Evolutionary conservation across 345 rosid species (phyloP).

Genomic region (Gossypioides kirkii): DNA sequence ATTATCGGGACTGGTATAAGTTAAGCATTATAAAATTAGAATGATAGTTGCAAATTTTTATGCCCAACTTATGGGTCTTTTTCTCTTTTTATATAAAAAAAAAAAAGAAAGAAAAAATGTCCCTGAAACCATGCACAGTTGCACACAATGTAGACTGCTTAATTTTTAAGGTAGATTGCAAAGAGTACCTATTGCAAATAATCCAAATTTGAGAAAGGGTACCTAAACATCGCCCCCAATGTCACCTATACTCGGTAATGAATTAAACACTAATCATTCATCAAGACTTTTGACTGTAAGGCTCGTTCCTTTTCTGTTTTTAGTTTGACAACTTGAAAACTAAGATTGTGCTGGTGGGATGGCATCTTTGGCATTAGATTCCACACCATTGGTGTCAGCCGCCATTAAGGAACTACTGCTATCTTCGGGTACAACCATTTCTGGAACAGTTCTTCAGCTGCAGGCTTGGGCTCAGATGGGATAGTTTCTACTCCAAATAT

Average conservation of each 20-base stretch:
- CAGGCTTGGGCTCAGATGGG: constrained; percentile 20
- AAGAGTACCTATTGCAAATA: background rate
- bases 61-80: no score
- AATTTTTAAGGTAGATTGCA: background rate
- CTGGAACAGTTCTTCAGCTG: constrained; percentile 21
- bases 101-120: no score
- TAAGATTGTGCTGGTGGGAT: constrained; percentile 3
- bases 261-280: no score
- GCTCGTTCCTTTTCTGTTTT: background rate
- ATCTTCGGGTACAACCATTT: constrained; percentile 14
- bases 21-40: no score
- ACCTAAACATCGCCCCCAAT: background rate
- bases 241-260: no score
- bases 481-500: constrained; percentile 22
- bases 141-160: no score
- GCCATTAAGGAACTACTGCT: constrained; percentile 13
- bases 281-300: background rate
- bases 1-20: no score
- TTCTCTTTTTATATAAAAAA: no score
- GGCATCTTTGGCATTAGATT: constrained; percentile 12
- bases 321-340: background rate
- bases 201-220: background rate
- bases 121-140: no score
- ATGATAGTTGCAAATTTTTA: no score
- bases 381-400: constrained; percentile 11